phyloP scores from a whole-genome alignment of 805 yeast genomes.

The Candida sonorensis region DNA sequence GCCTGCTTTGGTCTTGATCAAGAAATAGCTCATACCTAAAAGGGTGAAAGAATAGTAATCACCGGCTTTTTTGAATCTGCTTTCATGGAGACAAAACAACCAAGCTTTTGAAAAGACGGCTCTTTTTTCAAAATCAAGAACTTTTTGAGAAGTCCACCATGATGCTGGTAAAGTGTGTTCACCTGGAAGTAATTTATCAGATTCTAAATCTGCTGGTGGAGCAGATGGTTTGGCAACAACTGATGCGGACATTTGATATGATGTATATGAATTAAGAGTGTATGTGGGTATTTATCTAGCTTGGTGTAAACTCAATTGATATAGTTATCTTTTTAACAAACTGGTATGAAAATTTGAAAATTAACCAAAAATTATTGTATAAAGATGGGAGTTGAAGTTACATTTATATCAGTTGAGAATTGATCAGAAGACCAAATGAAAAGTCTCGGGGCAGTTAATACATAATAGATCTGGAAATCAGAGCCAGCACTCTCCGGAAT shows the following conservation, averaged over 20 bases:
- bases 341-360: too few relatives aligned
- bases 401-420: too few relatives aligned
- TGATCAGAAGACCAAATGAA: too few relatives aligned
- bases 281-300: background rate
- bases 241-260: conserved; percentile 17
- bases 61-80: conserved; percentile 51
- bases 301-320: too few relatives aligned
- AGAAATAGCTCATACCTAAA: conserved; percentile 48
- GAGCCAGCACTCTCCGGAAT: too few relatives aligned
- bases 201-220: conserved; percentile 22
- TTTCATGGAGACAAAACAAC: conserved; percentile 45
- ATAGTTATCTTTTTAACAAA: too few relatives aligned
- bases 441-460: too few relatives aligned
- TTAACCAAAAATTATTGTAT: too few relatives aligned
- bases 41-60: conserved; percentile 46
- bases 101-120: conserved; percentile 51
- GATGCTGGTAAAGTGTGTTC: conserved; percentile 56
- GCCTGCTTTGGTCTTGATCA: conserved; percentile 48
- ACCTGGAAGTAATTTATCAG: conserved; percentile 30
- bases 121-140: conserved; percentile 52
- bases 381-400: too few relatives aligned
- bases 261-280: background rate
- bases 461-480: too few relatives aligned
- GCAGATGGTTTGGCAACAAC: conserved; percentile 19
- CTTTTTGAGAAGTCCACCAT: conserved; percentile 58